phyloP scores from a whole-genome alignment of 768 basidiomycete genomes.

The Exidia glandulosa region DNA sequence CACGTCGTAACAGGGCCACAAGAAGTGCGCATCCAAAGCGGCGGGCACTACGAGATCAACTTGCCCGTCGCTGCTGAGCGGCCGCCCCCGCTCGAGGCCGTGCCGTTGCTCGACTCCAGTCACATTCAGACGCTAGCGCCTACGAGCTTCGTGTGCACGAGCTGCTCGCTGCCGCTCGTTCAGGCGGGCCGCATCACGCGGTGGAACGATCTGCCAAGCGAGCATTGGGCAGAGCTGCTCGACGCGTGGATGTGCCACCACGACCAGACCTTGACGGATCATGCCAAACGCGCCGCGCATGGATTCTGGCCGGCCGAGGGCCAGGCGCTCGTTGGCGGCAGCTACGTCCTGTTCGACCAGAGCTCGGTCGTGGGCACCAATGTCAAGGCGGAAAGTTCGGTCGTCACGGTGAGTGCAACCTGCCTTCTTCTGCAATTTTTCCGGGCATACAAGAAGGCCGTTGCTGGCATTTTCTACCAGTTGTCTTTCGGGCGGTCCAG shows the following conservation, averaged over 20 bases:
- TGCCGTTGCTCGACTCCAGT: constrained; percentile 57
- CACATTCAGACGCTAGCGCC: constrained; percentile 47
- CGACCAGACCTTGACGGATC: constrained; percentile 73
- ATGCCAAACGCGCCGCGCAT: constrained; percentile 44
- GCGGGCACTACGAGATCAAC: constrained; percentile 66
- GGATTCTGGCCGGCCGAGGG: constrained; percentile 72
- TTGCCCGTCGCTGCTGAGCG: constrained; percentile 20
- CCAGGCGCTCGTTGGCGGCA: constrained; percentile 79
- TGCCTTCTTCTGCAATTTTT: constrained; percentile 2
- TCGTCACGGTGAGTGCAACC: constrained; percentile 37
- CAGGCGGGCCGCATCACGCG: constrained; percentile 34
- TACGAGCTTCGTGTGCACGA: constrained; percentile 62
- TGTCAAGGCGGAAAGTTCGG: constrained; percentile 25
- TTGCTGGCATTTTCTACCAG: constrained; percentile 59
- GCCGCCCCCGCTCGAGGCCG: constrained; percentile 15
- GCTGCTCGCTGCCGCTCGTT: constrained; percentile 64
- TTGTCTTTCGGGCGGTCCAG: constrained; percentile 29
- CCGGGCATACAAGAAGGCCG: constrained; percentile 89
- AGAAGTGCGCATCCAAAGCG: constrained; percentile 40
- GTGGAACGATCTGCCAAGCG: constrained; percentile 85
- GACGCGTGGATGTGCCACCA: constrained; percentile 98
- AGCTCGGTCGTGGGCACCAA: constrained; percentile 43
- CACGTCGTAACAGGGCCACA: constrained; percentile 49
- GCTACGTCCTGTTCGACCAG: constrained; percentile 73
- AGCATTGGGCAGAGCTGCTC: constrained; percentile 94